phyloP scores from a whole-genome alignment of 805 yeast genomes.

The Candida jianshihensis region DNA sequence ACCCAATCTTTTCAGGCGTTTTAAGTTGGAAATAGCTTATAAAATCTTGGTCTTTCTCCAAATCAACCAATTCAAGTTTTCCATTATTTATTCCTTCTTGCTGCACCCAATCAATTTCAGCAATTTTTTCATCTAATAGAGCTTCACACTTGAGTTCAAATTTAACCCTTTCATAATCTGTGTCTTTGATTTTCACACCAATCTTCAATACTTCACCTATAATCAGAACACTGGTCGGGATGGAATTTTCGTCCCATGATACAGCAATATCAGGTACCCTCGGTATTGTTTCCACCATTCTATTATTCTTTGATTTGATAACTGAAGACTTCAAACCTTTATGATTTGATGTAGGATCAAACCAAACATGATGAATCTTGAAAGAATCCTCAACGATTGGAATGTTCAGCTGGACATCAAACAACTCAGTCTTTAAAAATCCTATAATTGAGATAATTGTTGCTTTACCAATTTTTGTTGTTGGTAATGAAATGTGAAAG shows the following conservation, averaged over 20 bases:
- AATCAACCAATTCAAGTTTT: constrained; percentile 4
- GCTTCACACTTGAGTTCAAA: constrained; percentile 17
- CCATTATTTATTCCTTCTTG: background rate
- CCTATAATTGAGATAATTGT: constrained; percentile 11
- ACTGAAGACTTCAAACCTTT: no score
- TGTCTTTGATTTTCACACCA: constrained; percentile 21
- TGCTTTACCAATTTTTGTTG: constrained; percentile 15
- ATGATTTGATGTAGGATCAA: constrained; percentile 4
- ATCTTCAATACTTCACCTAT: constrained; percentile 26
- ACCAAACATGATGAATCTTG: constrained; percentile 13
- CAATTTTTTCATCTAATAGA: constrained; percentile 2
- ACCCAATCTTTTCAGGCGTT: constrained; percentile 6
- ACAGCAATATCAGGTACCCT: constrained; percentile 27
- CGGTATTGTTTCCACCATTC: constrained; percentile 27
- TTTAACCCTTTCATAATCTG: constrained; percentile 27
- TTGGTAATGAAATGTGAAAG: constrained; percentile 12
- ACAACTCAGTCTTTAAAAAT: constrained; percentile 6
- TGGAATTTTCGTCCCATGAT: constrained; percentile 10
- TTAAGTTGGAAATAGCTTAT: constrained; percentile 1
- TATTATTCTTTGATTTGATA: constrained; percentile 17
- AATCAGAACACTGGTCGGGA: constrained; percentile 21
- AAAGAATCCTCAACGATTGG: constrained; percentile 10
- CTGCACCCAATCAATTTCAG: constrained; percentile 3
- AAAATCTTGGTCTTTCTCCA: constrained; percentile 4
- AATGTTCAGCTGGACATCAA: constrained; percentile 16